These are phyloP conservation scores for Xerocomus potaroensis DNA, from an alignment of 768 basidiomycete species.

Conservation along the genomic window DNA sequence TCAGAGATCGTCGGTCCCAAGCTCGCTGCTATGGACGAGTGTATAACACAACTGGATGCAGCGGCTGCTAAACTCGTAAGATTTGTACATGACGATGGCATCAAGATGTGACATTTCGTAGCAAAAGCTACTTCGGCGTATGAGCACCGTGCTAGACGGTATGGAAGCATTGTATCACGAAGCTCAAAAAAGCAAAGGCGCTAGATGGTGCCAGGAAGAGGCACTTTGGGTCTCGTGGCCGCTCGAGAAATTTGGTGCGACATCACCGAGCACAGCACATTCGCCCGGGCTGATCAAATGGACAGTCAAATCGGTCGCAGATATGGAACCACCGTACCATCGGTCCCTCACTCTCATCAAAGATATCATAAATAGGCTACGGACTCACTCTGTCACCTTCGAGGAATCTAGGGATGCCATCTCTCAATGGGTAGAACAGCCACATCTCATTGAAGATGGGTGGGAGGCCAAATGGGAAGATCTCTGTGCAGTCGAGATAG, in stretches of 20 bases:
- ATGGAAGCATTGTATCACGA: constrained; percentile 64
- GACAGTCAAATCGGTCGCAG: constrained; percentile 52
- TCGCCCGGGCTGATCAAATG: neutral
- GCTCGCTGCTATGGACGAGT: constrained; percentile 62
- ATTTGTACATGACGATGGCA: neutral
- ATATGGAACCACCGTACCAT: constrained; percentile 60
- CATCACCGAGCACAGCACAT: too few species aligned
- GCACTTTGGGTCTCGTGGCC: constrained; percentile 83
- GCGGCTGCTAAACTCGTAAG: constrained; percentile 66
- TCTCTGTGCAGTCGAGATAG: constrained; percentile 70
- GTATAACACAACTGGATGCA: constrained; percentile 53
- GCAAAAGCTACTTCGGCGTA: constrained; percentile 68
- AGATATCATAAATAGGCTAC: constrained; percentile 52
- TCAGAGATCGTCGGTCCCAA: constrained; percentile 60
- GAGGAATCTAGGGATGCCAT: constrained; percentile 62
- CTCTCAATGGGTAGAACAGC: constrained; percentile 65
- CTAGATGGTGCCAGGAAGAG: constrained; percentile 64
- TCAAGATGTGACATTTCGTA: constrained; percentile 24
- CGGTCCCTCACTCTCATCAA: constrained; percentile 56
- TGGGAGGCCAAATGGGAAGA: constrained; percentile 79
- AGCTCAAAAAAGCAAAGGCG: constrained; percentile 67
- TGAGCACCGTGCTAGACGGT: constrained; percentile 59
- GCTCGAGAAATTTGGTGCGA: constrained; percentile 69
- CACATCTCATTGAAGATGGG: constrained; percentile 58
- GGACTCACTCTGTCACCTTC: constrained; percentile 64